Evolutionary conservation across 495 filamentous ascomycete species (phyloP).

Genomic region (Rhizodiscina lignyota): DNA sequence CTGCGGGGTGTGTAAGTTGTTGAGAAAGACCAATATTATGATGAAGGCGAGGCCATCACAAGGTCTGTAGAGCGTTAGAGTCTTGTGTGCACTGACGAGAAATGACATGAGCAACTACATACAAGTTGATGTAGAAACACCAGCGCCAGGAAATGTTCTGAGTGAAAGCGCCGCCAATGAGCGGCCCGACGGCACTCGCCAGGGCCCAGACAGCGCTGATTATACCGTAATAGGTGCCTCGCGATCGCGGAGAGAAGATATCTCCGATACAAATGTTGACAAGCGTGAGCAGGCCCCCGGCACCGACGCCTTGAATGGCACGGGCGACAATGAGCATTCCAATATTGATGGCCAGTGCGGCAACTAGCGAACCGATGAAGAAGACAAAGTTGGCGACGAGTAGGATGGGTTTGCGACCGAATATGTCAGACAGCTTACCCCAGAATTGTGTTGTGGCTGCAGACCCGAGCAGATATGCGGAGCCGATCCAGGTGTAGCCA

Average conservation of each 20-base stretch:
- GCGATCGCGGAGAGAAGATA: constrained; percentile 43
- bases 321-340: constrained; percentile 60
- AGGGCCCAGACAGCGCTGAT: constrained; percentile 27
- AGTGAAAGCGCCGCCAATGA: constrained; percentile 25
- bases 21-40: constrained; percentile 2
- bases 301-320: constrained; percentile 67
- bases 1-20: constrained; percentile 19
- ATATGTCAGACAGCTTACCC: constrained; percentile 80
- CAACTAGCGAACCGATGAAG: constrained; percentile 58
- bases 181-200: constrained; percentile 22
- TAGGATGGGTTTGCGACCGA: constrained; percentile 67
- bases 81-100: no score
- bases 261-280: constrained; percentile 74
- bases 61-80: no score
- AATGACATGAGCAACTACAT: no score
- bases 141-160: constrained; percentile 20
- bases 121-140: constrained; percentile 13
- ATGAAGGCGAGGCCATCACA: constrained; percentile 4
- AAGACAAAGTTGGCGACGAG: constrained; percentile 57
- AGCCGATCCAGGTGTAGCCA: constrained; percentile 39
- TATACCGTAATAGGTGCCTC: constrained; percentile 24
- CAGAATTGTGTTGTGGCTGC: constrained; percentile 54
- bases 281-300: constrained; percentile 63
- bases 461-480: constrained; percentile 41
- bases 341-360: constrained; percentile 48